These are phyloP conservation scores for Prunus salicina DNA, from an alignment of 306 rosid genomes.

Conservation along the genomic window DNA sequence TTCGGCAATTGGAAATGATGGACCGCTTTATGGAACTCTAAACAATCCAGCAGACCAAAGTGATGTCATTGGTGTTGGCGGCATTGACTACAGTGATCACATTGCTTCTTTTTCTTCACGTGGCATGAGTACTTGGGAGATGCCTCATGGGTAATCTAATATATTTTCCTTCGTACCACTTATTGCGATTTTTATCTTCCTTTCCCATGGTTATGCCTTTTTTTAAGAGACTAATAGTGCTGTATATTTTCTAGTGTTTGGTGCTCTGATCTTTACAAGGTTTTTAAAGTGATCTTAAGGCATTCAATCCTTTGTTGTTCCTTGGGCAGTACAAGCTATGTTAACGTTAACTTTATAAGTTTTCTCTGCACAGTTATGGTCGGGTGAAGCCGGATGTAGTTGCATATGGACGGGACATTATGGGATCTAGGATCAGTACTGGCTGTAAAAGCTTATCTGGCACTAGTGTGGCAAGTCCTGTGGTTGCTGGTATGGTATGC, in stretches of 20 bases:
- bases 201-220: background rate
- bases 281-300: background rate
- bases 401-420: conserved; percentile 95
- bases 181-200: background rate
- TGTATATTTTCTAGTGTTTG: background rate
- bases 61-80: conserved; percentile 96
- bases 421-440: conserved; percentile 94
- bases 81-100: conserved; percentile 96
- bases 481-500: conserved; percentile 96
- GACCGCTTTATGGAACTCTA: conserved; percentile 95
- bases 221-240: background rate
- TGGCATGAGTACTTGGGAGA: conserved; percentile 99
- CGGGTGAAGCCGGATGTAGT: conserved; percentile 97
- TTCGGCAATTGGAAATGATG: conserved; percentile 98
- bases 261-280: background rate
- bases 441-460: conserved; percentile 99
- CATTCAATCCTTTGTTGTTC: background rate
- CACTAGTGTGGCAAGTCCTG: conserved; percentile 98
- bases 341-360: conserved; percentile 2
- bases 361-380: conserved; percentile 60
- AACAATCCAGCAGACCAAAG: conserved; percentile 99
- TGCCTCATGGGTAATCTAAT: conserved; percentile 85
- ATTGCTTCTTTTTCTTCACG: conserved; percentile 98
- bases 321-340: conserved; percentile 10
- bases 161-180: background rate